Conservation (phyloP, 306 rosid genomes). For the Malus sieversii region DNA sequence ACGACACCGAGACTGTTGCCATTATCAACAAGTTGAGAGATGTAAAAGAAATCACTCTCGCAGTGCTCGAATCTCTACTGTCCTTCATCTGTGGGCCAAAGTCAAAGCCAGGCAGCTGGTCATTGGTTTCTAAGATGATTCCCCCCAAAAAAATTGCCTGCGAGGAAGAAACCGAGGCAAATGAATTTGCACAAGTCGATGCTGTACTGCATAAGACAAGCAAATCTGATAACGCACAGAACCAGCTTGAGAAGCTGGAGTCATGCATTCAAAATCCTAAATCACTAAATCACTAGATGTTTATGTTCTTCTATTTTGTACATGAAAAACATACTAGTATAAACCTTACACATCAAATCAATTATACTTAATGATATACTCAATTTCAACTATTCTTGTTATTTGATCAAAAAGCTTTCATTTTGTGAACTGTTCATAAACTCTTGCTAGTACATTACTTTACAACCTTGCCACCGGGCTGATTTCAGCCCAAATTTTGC, state of each 20-base stretch:
- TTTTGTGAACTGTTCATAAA: not conserved
- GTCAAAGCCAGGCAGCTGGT: conserved; percentile 13
- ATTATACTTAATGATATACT: not conserved
- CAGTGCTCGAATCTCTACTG: conserved; percentile 18
- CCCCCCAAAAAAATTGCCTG: not conserved
- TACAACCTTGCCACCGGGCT: too few relatives aligned
- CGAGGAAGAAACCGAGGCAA: not conserved
- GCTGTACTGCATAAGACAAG: not conserved
- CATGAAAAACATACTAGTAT: not conserved
- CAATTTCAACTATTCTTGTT: not conserved
- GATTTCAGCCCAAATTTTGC: too few relatives aligned
- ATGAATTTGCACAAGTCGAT: conserved; percentile 2
- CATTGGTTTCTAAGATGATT: conserved; percentile 11
- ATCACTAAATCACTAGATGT: conserved; percentile 12
- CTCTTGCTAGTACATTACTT: not conserved
- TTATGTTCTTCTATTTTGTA: not conserved
- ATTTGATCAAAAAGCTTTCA: not conserved
- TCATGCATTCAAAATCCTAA: conserved; percentile 18
- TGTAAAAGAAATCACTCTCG: conserved; percentile 12
- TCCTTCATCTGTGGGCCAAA: conserved; percentile 20
- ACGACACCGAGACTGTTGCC: not conserved
- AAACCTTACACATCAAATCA: not conserved
- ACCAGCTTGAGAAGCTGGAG: conserved; percentile 8
- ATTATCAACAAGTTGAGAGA: conserved; percentile 21
- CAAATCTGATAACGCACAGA: not conserved